phyloP scores from a whole-genome alignment of 768 basidiomycete genomes.

The Suillus ampliporus region DNA sequence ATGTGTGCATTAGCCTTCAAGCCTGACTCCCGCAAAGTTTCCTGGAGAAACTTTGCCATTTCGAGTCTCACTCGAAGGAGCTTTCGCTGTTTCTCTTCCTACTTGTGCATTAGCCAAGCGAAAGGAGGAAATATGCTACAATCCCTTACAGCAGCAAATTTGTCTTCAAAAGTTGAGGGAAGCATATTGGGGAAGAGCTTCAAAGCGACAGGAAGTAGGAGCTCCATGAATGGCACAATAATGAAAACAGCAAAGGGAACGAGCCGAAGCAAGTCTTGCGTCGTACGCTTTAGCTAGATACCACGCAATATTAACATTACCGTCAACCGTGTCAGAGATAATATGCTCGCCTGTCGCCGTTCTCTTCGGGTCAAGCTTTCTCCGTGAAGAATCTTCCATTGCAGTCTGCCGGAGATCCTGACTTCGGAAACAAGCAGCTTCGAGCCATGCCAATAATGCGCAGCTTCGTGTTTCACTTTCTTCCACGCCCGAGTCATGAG shows the following conservation, averaged over 20 bases:
- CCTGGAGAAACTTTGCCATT: constrained; percentile 99
- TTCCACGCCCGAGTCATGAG: constrained; percentile 79
- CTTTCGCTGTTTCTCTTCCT: constrained; percentile 98
- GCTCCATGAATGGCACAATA: constrained; percentile 97
- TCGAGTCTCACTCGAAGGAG: constrained; percentile 92
- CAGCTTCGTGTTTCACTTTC: constrained; percentile 92
- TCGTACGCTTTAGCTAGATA: constrained; percentile 85
- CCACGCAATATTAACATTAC: constrained; percentile 5
- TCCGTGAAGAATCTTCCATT: constrained; percentile 92
- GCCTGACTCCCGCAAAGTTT: constrained; percentile 93
- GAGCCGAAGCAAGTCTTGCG: constrained; percentile 88
- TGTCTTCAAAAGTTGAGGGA: constrained; percentile 97
- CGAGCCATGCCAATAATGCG: constrained; percentile 96
- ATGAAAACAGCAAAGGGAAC: constrained; percentile 96
- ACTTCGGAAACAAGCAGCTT: constrained; percentile 95
- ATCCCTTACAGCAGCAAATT: constrained; percentile 81
- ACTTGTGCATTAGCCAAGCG: constrained; percentile 7
- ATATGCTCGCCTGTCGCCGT: constrained; percentile 75
- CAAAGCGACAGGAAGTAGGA: constrained; percentile 92
- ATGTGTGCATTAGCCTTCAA: constrained; percentile 93
- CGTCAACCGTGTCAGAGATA: not conserved
- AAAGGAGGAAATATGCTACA: not conserved
- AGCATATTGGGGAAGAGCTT: constrained; percentile 99
- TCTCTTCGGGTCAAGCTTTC: constrained; percentile 92
- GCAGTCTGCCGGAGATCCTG: constrained; percentile 83